Evolutionary conservation across 306 rosid genomes (phyloP).

Genomic region (Quercus aquifolioides): DNA sequence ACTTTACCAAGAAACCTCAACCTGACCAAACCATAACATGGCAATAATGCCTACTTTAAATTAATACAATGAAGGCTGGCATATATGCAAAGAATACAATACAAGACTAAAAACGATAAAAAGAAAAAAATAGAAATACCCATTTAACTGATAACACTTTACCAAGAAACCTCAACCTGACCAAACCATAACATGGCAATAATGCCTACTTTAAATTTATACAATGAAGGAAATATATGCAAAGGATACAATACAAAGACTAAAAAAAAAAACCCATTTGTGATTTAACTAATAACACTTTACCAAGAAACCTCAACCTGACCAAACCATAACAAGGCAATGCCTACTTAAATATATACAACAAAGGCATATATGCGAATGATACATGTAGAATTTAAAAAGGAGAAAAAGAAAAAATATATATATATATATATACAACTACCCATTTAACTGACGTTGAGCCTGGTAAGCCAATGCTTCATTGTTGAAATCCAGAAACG

Average conservation of each 20-base stretch:
- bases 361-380: too few species aligned
- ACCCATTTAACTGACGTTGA: slow-evolving; percentile 74
- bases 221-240: too few species aligned
- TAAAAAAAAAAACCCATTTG: too few species aligned
- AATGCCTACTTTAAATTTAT: neutral
- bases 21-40: slow-evolving; percentile 39
- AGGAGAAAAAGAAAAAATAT: neutral
- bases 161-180: slow-evolving; percentile 81
- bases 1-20: slow-evolving; percentile 84
- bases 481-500: slow-evolving; percentile 68
- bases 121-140: too few species aligned
- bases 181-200: slow-evolving; percentile 14
- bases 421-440: neutral
- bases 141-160: slow-evolving; percentile 56
- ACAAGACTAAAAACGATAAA: too few species aligned
- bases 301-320: slow-evolving; percentile 85
- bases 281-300: slow-evolving; percentile 51
- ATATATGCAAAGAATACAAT: too few species aligned
- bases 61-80: too few species aligned
- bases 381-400: too few species aligned
- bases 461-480: slow-evolving; percentile 74
- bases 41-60: neutral
- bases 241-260: too few species aligned
- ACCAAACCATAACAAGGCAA: slow-evolving; percentile 15
- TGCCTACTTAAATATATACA: neutral